These are phyloP conservation scores for Maudiozyma turicensis DNA, from an alignment of 805 yeast species.

Conservation along the genomic window DNA sequence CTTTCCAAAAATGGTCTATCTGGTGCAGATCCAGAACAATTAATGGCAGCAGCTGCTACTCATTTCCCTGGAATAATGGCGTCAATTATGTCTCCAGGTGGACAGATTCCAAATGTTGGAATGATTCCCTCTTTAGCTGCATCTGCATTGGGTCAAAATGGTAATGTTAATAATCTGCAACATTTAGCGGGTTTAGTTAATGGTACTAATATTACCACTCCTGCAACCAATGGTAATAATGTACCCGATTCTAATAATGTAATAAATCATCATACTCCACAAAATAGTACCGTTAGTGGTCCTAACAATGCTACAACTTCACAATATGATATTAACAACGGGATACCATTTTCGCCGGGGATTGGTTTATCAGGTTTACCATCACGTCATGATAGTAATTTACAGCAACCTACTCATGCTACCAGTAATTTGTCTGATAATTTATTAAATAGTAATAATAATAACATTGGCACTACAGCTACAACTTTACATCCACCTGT, in stretches of 20 bases:
- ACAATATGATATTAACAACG: background rate
- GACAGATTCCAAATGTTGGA: background rate
- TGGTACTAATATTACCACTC: background rate
- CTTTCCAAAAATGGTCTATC: background rate
- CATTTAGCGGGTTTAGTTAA: background rate
- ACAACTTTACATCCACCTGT: background rate
- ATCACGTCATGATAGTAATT: background rate
- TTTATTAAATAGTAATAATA: background rate
- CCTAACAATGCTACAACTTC: background rate
- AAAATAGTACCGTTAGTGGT: background rate
- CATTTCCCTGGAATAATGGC: background rate
- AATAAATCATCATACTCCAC: background rate
- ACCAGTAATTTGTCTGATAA: background rate
- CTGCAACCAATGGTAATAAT: background rate
- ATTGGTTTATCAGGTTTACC: background rate
- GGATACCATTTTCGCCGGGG: background rate
- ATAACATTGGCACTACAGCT: background rate
- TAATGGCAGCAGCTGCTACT: background rate
- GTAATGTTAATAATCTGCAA: background rate
- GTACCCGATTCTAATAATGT: background rate
- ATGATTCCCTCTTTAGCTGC: background rate
- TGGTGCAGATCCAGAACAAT: background rate
- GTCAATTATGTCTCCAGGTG: background rate
- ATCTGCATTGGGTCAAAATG: background rate
- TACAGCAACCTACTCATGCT: background rate